phyloP scores from a whole-genome alignment of 1,139 yeast species.

The Scheffersomyces lignicola region DNA sequence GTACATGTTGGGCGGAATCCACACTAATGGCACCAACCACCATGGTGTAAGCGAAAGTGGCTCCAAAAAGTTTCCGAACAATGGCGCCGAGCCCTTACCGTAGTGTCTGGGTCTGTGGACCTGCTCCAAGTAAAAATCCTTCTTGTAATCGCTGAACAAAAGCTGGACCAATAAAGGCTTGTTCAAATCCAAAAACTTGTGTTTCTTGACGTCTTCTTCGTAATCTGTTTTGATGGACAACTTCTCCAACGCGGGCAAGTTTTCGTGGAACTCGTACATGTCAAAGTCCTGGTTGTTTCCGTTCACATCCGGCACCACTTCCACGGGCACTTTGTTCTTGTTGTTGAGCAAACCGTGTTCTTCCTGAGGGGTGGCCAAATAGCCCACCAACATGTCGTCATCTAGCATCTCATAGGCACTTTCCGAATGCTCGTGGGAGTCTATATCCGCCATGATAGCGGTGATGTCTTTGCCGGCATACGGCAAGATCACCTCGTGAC shows the following conservation, averaged over 20 bases:
- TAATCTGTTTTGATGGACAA: constrained; percentile 79
- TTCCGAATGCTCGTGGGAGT: constrained; percentile 77
- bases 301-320: constrained; percentile 32
- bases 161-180: constrained; percentile 83
- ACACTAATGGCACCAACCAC: constrained; percentile 78
- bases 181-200: constrained; percentile 82
- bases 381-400: constrained; percentile 58
- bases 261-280: constrained; percentile 52
- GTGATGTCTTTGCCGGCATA: constrained; percentile 87
- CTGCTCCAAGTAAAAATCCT: constrained; percentile 90
- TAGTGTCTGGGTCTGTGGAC: constrained; percentile 95
- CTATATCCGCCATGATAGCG: constrained; percentile 66
- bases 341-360: constrained; percentile 44
- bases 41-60: constrained; percentile 50
- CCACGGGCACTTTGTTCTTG: constrained; percentile 42
- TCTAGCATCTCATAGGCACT: constrained; percentile 86
- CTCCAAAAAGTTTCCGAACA: constrained; percentile 50
- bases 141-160: constrained; percentile 67
- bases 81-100: constrained; percentile 82
- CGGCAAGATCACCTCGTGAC: constrained; percentile 70
- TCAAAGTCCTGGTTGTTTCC: constrained; percentile 13
- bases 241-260: constrained; percentile 70
- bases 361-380: constrained; percentile 46
- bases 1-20: constrained; percentile 80
- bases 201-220: constrained; percentile 65